phyloP scores from a whole-genome alignment of 2,329 filamentous ascomycete genomes.

The Teratosphaeria destructans region DNA sequence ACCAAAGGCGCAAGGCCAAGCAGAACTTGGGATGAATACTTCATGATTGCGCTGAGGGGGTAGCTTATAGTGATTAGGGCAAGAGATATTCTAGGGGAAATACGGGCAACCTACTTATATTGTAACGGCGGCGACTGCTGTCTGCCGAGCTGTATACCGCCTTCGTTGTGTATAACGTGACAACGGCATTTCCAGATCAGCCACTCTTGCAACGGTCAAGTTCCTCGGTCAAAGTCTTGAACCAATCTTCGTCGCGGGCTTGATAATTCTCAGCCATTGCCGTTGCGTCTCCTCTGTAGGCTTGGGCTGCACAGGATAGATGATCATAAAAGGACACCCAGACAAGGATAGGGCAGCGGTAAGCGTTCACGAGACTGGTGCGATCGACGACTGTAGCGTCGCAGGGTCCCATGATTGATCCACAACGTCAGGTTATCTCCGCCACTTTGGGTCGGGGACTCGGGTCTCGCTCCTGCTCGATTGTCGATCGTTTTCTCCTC shows the following conservation, averaged over 20 bases:
- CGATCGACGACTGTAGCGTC: not conserved
- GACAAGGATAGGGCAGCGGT: not conserved
- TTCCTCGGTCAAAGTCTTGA: not conserved
- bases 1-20: not conserved
- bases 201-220: not conserved
- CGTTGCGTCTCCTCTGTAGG: not conserved
- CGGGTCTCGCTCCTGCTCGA: not conserved
- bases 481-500: not conserved
- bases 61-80: not conserved
- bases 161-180: not conserved
- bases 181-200: not conserved
- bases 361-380: not conserved
- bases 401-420: not conserved
- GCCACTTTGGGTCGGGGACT: not conserved
- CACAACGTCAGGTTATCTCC: not conserved
- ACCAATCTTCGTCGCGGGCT: not conserved
- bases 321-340: not conserved
- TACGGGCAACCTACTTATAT: not conserved
- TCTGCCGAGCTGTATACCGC: not conserved
- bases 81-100: not conserved
- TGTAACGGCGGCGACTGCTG: not conserved
- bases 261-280: not conserved
- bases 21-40: not conserved
- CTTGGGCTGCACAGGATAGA: not conserved
- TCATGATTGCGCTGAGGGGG: not conserved